A percentile compares a stretch with the other conserved stretches of the same genome.
Conservation (phyloP, 106 monocot species). For the Amphibolis antarctica region DNA sequence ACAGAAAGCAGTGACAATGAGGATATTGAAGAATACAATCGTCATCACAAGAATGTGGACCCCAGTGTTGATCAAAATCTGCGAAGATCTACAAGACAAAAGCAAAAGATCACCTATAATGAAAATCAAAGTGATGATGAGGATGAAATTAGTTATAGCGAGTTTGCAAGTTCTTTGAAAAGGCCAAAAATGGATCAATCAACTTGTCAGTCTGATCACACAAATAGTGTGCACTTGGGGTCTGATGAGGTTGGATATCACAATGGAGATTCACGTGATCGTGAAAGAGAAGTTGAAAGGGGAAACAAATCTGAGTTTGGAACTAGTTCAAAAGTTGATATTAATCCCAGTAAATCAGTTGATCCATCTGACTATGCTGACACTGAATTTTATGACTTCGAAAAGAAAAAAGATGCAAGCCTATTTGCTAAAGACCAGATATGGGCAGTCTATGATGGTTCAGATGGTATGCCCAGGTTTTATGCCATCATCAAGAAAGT, state of each 20-base stretch:
- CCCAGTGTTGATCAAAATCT: slow-evolving; percentile 1
- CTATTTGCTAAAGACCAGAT: slow-evolving; percentile 54
- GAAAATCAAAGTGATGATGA: slow-evolving; percentile 30
- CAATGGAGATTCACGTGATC: neutral
- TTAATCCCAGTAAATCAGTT: slow-evolving; percentile 1
- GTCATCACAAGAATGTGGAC: neutral
- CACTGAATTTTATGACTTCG: slow-evolving; percentile 70
- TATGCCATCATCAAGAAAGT: slow-evolving; percentile 45
- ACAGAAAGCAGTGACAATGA: slow-evolving; percentile 13
- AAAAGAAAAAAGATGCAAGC: slow-evolving; percentile 18
- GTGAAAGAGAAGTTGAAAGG: neutral
- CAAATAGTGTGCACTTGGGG: neutral
- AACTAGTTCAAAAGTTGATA: neutral
- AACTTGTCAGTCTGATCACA: neutral
- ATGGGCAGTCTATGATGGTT: slow-evolving; percentile 62
- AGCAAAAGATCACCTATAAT: slow-evolving; percentile 33
- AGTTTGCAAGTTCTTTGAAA: slow-evolving; percentile 25
- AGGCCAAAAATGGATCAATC: slow-evolving; percentile 20
- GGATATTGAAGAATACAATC: no score
- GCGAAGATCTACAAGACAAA: slow-evolving; percentile 32
- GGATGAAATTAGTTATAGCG: slow-evolving; percentile 21
- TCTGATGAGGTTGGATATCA: neutral
- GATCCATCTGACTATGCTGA: slow-evolving; percentile 29
- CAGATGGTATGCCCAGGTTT: slow-evolving; percentile 63
- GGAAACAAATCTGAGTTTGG: neutral